Percentiles rank a stretch among this genome's conserved stretches.
phyloP scores from a whole-genome alignment of 2,329 filamentous ascomycete species.

The Phialophora chinensis region DNA sequence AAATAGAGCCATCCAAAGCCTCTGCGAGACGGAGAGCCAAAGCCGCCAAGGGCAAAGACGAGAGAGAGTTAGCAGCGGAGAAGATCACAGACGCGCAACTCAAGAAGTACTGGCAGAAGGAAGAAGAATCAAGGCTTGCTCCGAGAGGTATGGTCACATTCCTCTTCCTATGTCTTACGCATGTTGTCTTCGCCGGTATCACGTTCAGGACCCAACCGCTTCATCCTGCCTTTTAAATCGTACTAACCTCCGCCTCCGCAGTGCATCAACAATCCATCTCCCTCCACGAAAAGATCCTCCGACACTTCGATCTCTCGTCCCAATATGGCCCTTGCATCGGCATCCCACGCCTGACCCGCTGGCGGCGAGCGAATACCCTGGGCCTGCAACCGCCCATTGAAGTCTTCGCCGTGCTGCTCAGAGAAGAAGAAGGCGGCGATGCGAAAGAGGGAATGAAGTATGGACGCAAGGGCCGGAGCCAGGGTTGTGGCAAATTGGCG shows the following conservation, averaged over 20 bases:
- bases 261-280: constrained; percentile 79
- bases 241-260: constrained; percentile 33
- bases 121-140: constrained; percentile 72
- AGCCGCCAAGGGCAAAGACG: constrained; percentile 39
- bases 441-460: background rate
- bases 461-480: constrained; percentile 13
- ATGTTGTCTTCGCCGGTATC: background rate
- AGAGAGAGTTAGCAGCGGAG: constrained; percentile 57
- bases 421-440: constrained; percentile 56
- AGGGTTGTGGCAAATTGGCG: constrained; percentile 34
- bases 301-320: constrained; percentile 89
- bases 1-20: constrained; percentile 38
- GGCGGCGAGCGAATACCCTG: constrained; percentile 83
- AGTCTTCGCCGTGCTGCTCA: constrained; percentile 82
- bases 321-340: constrained; percentile 94
- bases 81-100: constrained; percentile 72
- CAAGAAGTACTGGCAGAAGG: constrained; percentile 74
- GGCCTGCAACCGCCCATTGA: constrained; percentile 87
- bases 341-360: constrained; percentile 78
- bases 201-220: background rate
- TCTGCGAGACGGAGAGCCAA: constrained; percentile 20
- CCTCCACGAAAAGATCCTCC: constrained; percentile 80
- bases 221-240: background rate
- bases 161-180: background rate
- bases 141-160: constrained; percentile 54